phyloP scores from a whole-genome alignment of 495 filamentous ascomycete genomes.

The Talaromyces liani region DNA sequence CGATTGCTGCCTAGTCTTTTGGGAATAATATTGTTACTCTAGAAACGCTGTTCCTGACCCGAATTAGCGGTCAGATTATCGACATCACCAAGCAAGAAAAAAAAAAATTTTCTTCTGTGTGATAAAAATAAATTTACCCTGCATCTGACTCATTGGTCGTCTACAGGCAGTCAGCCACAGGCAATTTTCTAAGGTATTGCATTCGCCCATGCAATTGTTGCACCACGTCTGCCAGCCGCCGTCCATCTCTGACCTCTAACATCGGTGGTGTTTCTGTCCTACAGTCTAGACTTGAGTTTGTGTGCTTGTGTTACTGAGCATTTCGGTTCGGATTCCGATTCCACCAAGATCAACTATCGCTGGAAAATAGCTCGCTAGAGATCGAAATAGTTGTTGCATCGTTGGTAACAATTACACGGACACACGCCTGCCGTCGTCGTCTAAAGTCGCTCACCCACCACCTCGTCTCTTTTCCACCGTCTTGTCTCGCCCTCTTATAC shows the following conservation, averaged over 20 bases:
- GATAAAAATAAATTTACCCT: constrained; percentile 1
- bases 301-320: background rate
- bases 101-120: constrained; percentile 3
- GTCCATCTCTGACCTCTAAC: background rate
- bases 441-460: background rate
- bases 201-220: constrained; percentile 4
- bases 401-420: background rate
- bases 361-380: background rate
- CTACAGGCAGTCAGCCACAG: background rate
- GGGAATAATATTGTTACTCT: background rate
- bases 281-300: background rate
- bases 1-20: constrained; percentile 8
- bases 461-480: background rate
- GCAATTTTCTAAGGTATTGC: background rate
- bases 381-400: background rate
- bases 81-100: background rate
- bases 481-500: background rate
- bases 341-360: background rate
- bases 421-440: background rate
- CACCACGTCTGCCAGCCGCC: constrained; percentile 1
- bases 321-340: constrained; percentile 4
- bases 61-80: constrained; percentile 10
- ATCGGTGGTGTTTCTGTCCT: background rate
- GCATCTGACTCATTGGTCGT: background rate
- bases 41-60: constrained; percentile 7